phyloP scores from a whole-genome alignment of 1,284 basidiomycete species.

The Leccinum solheimii region DNA sequence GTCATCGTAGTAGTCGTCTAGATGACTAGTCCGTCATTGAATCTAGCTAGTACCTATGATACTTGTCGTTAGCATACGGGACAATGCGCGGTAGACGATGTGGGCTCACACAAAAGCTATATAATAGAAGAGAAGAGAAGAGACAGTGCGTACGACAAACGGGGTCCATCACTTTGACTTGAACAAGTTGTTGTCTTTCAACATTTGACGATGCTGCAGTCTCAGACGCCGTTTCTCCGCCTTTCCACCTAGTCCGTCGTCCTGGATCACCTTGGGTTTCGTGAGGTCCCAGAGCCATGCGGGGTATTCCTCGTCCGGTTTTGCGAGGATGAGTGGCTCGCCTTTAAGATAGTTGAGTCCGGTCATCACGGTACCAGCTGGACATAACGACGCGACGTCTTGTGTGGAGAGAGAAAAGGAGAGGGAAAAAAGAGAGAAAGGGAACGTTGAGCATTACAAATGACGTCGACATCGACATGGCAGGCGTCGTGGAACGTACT shows the following conservation, averaged over 20 bases:
- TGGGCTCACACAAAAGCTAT: too few relatives aligned
- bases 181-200: constrained; percentile 79
- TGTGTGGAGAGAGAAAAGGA: too few relatives aligned
- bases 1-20: neutral
- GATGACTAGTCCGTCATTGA: neutral
- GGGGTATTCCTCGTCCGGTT: constrained; percentile 85
- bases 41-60: neutral
- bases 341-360: constrained; percentile 85
- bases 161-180: constrained; percentile 43
- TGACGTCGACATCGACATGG: too few relatives aligned
- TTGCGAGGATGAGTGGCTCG: constrained; percentile 77
- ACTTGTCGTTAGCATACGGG: neutral
- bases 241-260: constrained; percentile 72
- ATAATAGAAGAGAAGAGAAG: neutral
- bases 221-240: constrained; percentile 63
- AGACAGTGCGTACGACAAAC: too few relatives aligned
- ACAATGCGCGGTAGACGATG: too few relatives aligned
- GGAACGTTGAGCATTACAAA: too few relatives aligned
- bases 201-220: constrained; percentile 59
- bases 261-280: constrained; percentile 53
- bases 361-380: constrained; percentile 45
- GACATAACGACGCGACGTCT: too few relatives aligned
- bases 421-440: too few relatives aligned
- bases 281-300: constrained; percentile 87
- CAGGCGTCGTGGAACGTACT: constrained; percentile 15